Evolutionary conservation across 257 asterid species (phyloP).

Genomic region (Nicotiana tomentosiformis): DNA sequence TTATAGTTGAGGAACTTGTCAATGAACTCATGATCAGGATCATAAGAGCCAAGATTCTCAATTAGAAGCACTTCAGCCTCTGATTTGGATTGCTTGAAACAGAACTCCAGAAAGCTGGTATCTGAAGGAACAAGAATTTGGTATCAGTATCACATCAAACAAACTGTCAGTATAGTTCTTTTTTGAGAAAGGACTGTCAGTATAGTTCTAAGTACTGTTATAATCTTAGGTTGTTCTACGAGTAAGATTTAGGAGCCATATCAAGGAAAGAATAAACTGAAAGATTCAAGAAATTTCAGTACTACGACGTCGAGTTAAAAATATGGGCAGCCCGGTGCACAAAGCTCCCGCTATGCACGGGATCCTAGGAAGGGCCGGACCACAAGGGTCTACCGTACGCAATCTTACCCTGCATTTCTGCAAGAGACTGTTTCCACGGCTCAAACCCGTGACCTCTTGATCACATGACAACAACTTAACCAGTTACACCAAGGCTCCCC

Average conservation of each 20-base stretch:
- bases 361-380: too few species aligned
- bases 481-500: too few species aligned
- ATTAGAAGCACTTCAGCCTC: constrained; percentile 81
- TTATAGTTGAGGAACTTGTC: constrained; percentile 80
- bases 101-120: constrained; percentile 78
- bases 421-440: too few species aligned
- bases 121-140: constrained; percentile 33
- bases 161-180: neutral
- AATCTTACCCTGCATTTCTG: too few species aligned
- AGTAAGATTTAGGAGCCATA: neutral
- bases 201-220: neutral
- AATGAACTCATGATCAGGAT: constrained; percentile 79
- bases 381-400: too few species aligned
- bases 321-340: too few species aligned
- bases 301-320: neutral
- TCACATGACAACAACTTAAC: too few species aligned
- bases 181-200: neutral
- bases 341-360: too few species aligned
- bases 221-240: neutral
- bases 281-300: neutral
- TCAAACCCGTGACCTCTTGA: too few species aligned
- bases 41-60: constrained; percentile 77
- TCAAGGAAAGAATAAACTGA: neutral
- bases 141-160: neutral
- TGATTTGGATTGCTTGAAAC: constrained; percentile 69